phyloP scores from a whole-genome alignment of 345 rosid species.

The Luvunga scandens region DNA sequence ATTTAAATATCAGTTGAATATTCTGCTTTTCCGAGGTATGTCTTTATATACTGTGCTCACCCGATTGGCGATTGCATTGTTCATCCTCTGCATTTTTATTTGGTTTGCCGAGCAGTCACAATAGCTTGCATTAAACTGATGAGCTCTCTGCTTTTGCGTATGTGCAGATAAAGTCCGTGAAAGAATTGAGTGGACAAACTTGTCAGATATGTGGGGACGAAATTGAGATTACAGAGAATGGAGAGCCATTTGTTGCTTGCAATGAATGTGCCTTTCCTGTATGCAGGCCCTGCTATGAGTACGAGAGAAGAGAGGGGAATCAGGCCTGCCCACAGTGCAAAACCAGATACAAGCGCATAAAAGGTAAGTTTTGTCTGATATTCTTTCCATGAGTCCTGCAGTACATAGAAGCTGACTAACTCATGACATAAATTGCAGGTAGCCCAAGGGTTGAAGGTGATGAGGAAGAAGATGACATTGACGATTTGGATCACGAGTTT shows the following conservation, averaged over 20 bases:
- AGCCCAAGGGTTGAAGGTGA: conserved; percentile 95
- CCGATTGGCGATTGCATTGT: neutral
- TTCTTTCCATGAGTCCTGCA: conserved; percentile 4
- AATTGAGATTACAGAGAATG: conserved; percentile 63
- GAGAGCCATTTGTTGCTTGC: conserved; percentile 92
- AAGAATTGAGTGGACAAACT: conserved; percentile 83
- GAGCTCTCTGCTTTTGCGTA: conserved; percentile 8
- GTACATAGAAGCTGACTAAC: conserved; percentile 1
- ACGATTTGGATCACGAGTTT: conserved; percentile 91
- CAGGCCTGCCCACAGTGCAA: conserved; percentile 98
- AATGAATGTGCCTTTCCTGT: conserved; percentile 99
- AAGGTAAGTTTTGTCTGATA: conserved; percentile 49
- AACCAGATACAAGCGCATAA: conserved; percentile 82
- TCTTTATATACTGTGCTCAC: neutral
- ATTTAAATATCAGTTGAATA: neutral
- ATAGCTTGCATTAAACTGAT: conserved; percentile 12
- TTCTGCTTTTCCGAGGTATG: neutral
- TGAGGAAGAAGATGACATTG: conserved; percentile 91
- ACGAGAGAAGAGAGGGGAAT: conserved; percentile 94
- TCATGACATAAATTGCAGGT: conserved; percentile 43
- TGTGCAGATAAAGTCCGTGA: conserved; percentile 78
- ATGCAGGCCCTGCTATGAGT: conserved; percentile 90
- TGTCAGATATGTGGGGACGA: conserved; percentile 94
- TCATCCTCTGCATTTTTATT: neutral
- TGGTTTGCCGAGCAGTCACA: neutral